Percentiles rank a stretch among this genome's conserved stretches.
phyloP scores from a whole-genome alignment of 768 basidiomycete species.

The Termitomyces bulborhizus region DNA sequence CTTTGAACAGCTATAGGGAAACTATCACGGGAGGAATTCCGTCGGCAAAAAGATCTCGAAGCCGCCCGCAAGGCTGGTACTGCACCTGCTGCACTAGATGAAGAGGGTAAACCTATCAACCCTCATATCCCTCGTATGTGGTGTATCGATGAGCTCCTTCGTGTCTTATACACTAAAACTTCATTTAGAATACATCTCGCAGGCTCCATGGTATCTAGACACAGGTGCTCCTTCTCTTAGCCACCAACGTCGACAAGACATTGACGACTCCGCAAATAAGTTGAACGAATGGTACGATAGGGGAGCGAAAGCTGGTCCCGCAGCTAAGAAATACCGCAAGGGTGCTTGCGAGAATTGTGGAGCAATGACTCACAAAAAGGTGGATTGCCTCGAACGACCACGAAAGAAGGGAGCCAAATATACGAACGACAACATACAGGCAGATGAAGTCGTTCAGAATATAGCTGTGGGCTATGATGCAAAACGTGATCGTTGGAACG shows the following conservation, averaged over 20 bases:
- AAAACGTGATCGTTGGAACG: slow-evolving; percentile 98
- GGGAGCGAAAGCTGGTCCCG: slow-evolving; percentile 77
- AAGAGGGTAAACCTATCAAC: slow-evolving; percentile 93
- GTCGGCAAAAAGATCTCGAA: slow-evolving; percentile 94
- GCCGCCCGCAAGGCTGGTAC: slow-evolving; percentile 98
- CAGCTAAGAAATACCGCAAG: slow-evolving; percentile 94
- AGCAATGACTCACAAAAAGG: slow-evolving; percentile 86
- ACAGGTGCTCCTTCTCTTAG: slow-evolving; percentile 89
- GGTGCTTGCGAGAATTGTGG: slow-evolving; percentile 99
- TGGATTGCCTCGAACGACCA: slow-evolving; percentile 94
- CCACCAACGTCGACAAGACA: slow-evolving; percentile 84
- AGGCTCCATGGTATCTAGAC: slow-evolving; percentile 98
- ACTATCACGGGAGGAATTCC: slow-evolving; percentile 89
- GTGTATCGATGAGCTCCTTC: not conserved
- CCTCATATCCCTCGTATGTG: slow-evolving; percentile 95
- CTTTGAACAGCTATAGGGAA: slow-evolving; percentile 55
- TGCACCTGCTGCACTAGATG: slow-evolving; percentile 91
- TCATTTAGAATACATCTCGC: slow-evolving; percentile 86
- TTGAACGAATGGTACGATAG: slow-evolving; percentile 92
- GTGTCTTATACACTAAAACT: not conserved
- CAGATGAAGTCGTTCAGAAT: slow-evolving; percentile 88
- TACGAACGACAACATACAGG: slow-evolving; percentile 82
- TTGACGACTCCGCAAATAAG: slow-evolving; percentile 51
- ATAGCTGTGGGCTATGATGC: slow-evolving; percentile 78
- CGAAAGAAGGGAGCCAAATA: slow-evolving; percentile 94